Base-by-base conservation (phyloP, 495 filamentous ascomycete species). In the Penicillium antarcticum region DNA sequence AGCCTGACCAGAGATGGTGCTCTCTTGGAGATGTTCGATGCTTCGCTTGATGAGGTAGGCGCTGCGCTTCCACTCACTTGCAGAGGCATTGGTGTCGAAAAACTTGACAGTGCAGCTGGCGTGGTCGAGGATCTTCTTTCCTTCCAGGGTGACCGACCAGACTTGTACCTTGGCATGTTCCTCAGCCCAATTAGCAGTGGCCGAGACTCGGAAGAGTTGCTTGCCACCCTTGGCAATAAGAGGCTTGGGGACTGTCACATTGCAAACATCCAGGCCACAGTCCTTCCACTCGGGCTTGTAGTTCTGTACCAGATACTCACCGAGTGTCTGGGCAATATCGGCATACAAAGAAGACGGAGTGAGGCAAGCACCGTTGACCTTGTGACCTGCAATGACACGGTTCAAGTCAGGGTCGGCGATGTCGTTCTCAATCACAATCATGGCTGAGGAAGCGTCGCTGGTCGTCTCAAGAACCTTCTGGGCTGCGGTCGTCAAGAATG, bases 281-380 rank as follows among this genome's bases (percentile, higher is more conserved):
- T 76, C 72, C 53, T 79, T 71, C 14, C 65, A 61, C 8, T 79
- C 75, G 1, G 80, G 79, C 29, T 79, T 75, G 44, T 81, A 64
- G 35, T 82, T 72, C 49, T 81, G 77, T 45, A 87, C 80, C 21
- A 84, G 70, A 55, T 88, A 89, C 21, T 90, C 80, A 52, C 77
- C 84, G 35, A 89, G 67, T 0, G 88, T 91, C 52, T 88, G 78
- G 11, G 86, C 87, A 73, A 90, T 88, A 64, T 92, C 88, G 21
- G 82, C 87, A 52, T 89, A 91, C 1, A 91, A 67, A 2, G 85
- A 81, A 10, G 82, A 75, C 42, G 82, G 74, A 39, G 75, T 80
- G 16, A 85, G 72, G 12, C 76, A 65, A 14, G 71, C 67, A 9
- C 83, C 84, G 58, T 92, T 89, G 55, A 90, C 86, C 45, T 81